Evolutionary conservation across 768 basidiomycete species (phyloP).

Genomic region (Mrakia gelida): DNA sequence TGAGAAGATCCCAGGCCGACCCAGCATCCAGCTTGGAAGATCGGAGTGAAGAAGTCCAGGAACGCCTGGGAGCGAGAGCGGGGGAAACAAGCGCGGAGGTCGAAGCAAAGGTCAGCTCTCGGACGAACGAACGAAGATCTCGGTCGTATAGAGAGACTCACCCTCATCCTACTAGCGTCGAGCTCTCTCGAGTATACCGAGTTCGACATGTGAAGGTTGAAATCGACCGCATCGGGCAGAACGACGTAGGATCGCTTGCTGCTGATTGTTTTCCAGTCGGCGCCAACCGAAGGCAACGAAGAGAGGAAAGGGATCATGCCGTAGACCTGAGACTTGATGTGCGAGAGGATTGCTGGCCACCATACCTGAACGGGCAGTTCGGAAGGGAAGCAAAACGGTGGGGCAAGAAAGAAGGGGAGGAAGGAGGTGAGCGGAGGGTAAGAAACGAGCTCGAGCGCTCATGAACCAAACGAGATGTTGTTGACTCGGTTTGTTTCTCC

Average conservation of each 20-base stretch:
- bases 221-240: neutral
- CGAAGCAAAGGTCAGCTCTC: too few relatives aligned
- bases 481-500: neutral
- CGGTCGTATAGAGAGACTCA: too few relatives aligned
- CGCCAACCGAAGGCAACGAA: neutral
- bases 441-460: neutral
- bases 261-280: neutral
- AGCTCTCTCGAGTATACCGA: neutral
- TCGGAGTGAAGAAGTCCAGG: constrained; percentile 17
- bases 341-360: constrained; percentile 2
- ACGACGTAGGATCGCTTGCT: neutral
- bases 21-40: constrained; percentile 36
- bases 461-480: neutral
- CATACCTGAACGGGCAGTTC: neutral
- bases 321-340: neutral
- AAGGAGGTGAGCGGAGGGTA: neutral
- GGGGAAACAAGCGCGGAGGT: too few relatives aligned
- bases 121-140: too few relatives aligned
- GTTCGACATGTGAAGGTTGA: neutral
- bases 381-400: neutral
- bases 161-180: neutral
- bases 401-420: neutral
- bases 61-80: neutral
- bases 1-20: constrained; percentile 39
- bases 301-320: neutral